Base-by-base conservation (phyloP, 78 protist species). In the Emiliania huxleyi region DNA sequence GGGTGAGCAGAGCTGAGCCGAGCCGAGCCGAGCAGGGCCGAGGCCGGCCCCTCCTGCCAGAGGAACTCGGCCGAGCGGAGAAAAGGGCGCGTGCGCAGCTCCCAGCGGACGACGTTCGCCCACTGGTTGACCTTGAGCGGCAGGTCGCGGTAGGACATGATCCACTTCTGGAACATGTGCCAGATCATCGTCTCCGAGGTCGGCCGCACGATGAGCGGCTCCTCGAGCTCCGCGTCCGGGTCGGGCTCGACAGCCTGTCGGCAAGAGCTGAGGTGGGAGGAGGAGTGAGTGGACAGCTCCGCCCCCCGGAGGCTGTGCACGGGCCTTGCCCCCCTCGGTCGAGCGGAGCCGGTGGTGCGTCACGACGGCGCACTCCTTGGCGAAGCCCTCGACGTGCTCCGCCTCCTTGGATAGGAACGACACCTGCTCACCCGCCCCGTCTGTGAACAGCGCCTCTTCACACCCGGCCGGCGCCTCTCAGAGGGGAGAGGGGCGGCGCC, bases 151-250 rank as follows among this genome's bases (percentile, higher is more conserved):
- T 90, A 90, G 18, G 96, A 92, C 40, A 26, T 46, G 94, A 95
- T 69, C 97, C 97, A 95, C 85, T 87, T 42, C 73, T 83, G 15
- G 83, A 94, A 95, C 97, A 95, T 94, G 93, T 91, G 83, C 90
- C 93, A 94, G 93, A 95, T 95, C 89, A 91, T 90, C 48, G 97
- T 95, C 94, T 95, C 97, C 45, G 95, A 92, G 29, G 97, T 95
- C 37, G 94, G 96, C 3, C 96, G 38, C n/a, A 95, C 90, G 69
- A 95, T 93, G n/a, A 95, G 69, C 40, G 92, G 89, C 56, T 69
- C 93, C 46, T 94, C 94, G 22, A 95, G 93, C 84, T 52, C 75
- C 25, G 91, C 87, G 29, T 49, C 96, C n/a, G 94, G 94, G 85
- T 92, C 94, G 0, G 94, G 91, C 73, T 87, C 91, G 35, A 92